phyloP scores from a whole-genome alignment of 495 filamentous ascomycete genomes.

The Ramalina intermedia region DNA sequence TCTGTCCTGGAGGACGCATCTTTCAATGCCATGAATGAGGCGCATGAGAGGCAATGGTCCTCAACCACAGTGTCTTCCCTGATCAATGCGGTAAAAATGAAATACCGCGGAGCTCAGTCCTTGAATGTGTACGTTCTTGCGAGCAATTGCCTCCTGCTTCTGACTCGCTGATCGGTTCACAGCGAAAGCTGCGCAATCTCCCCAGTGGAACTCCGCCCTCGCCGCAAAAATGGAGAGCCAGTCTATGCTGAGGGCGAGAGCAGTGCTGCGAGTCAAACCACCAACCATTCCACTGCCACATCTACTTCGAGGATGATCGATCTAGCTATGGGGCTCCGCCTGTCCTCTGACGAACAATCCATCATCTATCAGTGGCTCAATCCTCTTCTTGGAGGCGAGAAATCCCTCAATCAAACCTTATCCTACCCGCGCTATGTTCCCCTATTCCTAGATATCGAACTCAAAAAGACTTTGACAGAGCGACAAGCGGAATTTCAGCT shows the following conservation, averaged over 20 bases:
- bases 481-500: not conserved
- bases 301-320: slow-evolving; percentile 6
- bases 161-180: not conserved
- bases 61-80: not conserved
- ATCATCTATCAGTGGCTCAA: not conserved
- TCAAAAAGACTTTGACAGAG: not conserved
- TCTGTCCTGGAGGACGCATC: not conserved
- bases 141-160: no score
- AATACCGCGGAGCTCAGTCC: not conserved
- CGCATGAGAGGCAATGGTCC: slow-evolving; percentile 8
- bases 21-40: not conserved
- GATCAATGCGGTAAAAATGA: not conserved
- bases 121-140: slow-evolving; percentile 2
- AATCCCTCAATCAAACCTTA: slow-evolving; percentile 1
- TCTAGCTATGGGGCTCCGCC: not conserved
- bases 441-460: not conserved
- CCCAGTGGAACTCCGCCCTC: not conserved
- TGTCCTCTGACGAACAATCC: not conserved
- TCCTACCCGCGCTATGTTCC: not conserved
- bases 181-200: slow-evolving; percentile 4
- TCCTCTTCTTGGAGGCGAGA: not conserved
- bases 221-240: not conserved
- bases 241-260: not conserved
- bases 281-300: not conserved
- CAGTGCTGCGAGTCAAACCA: not conserved